These are phyloP conservation scores for Eucalyptus dawsonii DNA, from an alignment of 345 rosid genomes.

Conservation along the genomic window DNA sequence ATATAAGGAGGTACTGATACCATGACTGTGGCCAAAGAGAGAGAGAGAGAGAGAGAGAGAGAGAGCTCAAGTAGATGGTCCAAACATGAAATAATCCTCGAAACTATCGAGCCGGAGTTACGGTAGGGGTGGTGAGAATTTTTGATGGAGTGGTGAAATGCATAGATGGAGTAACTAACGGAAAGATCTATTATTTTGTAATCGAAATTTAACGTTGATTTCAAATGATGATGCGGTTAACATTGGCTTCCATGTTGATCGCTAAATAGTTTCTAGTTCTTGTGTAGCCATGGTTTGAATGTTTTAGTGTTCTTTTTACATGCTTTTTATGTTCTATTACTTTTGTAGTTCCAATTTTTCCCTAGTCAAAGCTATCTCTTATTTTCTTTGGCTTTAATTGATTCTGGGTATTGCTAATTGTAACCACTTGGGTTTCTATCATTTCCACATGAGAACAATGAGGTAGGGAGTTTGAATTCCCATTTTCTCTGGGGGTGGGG, in stretches of 20 bases:
- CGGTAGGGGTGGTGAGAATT: rapidly evolving
- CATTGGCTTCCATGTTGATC: not conserved
- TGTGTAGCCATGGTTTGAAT: not conserved
- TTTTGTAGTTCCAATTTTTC: too few species aligned
- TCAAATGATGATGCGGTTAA: not conserved
- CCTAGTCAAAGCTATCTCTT: too few species aligned
- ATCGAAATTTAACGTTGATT: not conserved
- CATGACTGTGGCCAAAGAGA: not conserved
- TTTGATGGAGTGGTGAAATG: not conserved
- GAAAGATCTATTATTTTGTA: too few species aligned
- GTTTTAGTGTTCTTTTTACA: not conserved
- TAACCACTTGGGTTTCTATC: too few species aligned
- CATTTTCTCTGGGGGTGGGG: rapidly evolving
- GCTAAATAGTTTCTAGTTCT: not conserved
- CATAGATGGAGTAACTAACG: too few species aligned
- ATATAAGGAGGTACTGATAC: rapidly evolving
- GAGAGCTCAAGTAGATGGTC: not conserved
- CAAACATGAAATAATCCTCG: not conserved
- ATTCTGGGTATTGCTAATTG: too few species aligned
- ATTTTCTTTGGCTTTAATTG: too few species aligned
- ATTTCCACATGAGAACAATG: too few species aligned
- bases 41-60: too few species aligned
- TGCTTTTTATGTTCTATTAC: too few species aligned
- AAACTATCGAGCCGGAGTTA: not conserved
- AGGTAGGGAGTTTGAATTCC: too few species aligned